Base-by-base conservation (phyloP, 441 rosid genomes). In the Viola pubescens region DNA sequence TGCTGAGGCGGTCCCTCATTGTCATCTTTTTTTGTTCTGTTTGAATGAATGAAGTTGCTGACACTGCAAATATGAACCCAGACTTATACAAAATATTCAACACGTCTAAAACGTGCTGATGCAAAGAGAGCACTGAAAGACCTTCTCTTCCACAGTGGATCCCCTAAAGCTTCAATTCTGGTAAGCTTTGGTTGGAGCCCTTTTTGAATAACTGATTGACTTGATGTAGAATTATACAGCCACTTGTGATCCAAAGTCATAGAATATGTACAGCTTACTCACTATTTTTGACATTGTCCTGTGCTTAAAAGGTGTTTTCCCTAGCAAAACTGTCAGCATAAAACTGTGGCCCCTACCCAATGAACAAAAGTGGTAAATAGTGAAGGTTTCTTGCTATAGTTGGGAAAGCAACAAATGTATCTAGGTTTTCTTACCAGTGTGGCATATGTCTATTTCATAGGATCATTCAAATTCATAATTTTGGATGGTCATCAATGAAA, bases 51-150 rank as follows among this genome's bases (percentile, higher is more conserved):
- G 51, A 45, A 34, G 4, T 58, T 66, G 55, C 55, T 74, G 75
- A 65, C 60, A 38, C 40, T 52, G 34, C 48, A 52, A 58, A 26
- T n/a, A 45, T 66, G 43, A 61, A 37, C n/a, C 14, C 78, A 86
- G 87, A 70, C 26, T 56, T 43, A 70, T 34, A 38, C 73, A 63
- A 77, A 75, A 68, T 83, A 66, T 71, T 40, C 69, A 51, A 70
- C 62, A 26, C 82, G 79, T 34, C 81, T 81, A 73, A 81, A 73
- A 74, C 80, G 81, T 19, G 63, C 81, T 19, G 84, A 75, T 64
- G 14, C 86, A n/a, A 80, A 86, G 71, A 75, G 56, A 65, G 84
- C 87, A 65, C 60, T 83, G 41, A 77, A 74, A 51, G 72, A 73
- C 65, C 73, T 85, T 59, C 74, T 86, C 45, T 78, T 68, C 48